Base-by-base conservation (phyloP, 2,329 filamentous ascomycete species). In the Dothistroma pini region DNA sequence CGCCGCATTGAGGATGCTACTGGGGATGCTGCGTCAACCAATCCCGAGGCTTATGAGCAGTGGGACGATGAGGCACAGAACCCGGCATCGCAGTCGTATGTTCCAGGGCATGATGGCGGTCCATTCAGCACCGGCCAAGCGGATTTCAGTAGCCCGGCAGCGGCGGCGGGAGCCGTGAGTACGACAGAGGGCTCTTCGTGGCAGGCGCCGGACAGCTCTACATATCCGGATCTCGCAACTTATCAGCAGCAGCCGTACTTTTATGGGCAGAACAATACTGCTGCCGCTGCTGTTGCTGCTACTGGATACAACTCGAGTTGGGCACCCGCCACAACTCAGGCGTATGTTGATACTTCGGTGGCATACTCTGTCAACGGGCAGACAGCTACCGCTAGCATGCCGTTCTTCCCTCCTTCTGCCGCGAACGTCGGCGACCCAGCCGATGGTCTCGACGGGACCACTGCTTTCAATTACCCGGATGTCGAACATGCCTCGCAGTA, bases 161-260 rank as follows among this genome's bases (percentile, higher is more conserved):
- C 56, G 41, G 56, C 60, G 10, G n/a, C 51, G 35, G 35, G 56
- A 57, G 50, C 64, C 59, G 53, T 61, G 34, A 52, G 22, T 52
- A 35, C 52, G 21, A 60, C 34, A 48, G 61, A 66, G 57, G 58
- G 59, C 57, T 57, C 61, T 49, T 38, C 49, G 11, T 62, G 61
- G 60, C 61, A 59, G 51, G 53, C 52, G 14, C 56, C 65, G 48
- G 59, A 61, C 49, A 25, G 61, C 16, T 57, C 67, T 50, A 55
- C 67, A 9, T 70, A 70, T 56, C 68, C 69, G 22, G 69, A 68
- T 29, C 64, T 68, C 4, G 58, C 69, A 3, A 53, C 64, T 14
- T 70, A 68, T 50, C 62, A 66, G 53, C 70, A 72, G 35, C 70
- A 70, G 57, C 70, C 69, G 52, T 70, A 70, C 59, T 70, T 68